Percentiles rank a stretch among this genome's conserved stretches.
These are phyloP conservation scores for Cenchrus purpureus DNA, from an alignment of 176 grass and related monocot species.

Conservation along the genomic window DNA sequence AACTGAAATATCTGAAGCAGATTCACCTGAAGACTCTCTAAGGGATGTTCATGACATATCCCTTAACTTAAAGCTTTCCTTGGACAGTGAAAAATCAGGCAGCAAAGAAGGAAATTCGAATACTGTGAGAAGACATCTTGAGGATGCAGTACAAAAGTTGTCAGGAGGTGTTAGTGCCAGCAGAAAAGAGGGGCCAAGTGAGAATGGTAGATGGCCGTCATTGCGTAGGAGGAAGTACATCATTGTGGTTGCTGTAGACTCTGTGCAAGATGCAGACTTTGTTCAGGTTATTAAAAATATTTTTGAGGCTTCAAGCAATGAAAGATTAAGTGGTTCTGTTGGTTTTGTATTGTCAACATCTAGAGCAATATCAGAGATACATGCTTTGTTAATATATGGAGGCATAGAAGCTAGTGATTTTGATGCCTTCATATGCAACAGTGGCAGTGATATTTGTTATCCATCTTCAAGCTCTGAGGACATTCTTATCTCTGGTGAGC, in stretches of 20 bases:
- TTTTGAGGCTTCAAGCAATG: constrained; percentile 51
- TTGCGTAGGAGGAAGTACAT: constrained; percentile 67
- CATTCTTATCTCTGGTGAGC: constrained; percentile 66
- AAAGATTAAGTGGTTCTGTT: constrained; percentile 41
- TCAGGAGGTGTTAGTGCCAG: constrained; percentile 41
- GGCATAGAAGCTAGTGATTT: constrained; percentile 72
- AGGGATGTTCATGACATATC: constrained; percentile 75
- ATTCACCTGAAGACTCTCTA: constrained; percentile 66
- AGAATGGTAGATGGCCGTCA: constrained; percentile 57
- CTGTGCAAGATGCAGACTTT: constrained; percentile 52
- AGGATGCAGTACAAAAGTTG: constrained; percentile 57
- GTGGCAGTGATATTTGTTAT: constrained; percentile 81
- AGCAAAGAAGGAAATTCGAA: constrained; percentile 40
- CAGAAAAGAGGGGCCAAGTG: constrained; percentile 43
- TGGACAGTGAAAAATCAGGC: constrained; percentile 62
- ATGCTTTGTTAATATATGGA: constrained; percentile 50
- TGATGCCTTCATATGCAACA: constrained; percentile 93
- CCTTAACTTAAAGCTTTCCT: constrained; percentile 63
- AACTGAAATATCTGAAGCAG: constrained; percentile 58
- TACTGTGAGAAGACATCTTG: constrained; percentile 51
- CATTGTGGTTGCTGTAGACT: constrained; percentile 75
- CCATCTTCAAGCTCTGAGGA: constrained; percentile 72
- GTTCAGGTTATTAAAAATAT: constrained; percentile 65
- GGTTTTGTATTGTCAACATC: constrained; percentile 76
- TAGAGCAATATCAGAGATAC: constrained; percentile 64